Base-by-base conservation (phyloP, 805 yeast genomes). In the Saccharomycopsis synnaedendra region DNA sequence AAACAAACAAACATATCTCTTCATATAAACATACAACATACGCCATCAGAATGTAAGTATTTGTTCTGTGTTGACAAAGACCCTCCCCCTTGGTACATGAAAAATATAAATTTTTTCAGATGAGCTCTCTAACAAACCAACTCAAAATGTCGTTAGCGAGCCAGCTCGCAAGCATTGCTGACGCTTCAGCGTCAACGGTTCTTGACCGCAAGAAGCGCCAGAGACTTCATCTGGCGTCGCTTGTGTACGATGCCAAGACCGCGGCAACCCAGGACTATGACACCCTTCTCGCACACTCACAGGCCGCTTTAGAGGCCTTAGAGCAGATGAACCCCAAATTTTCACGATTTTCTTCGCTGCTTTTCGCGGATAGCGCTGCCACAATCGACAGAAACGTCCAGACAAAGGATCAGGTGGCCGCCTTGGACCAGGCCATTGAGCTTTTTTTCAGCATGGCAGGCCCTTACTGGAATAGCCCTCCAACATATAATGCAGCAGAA, bases 241-340 rank as follows among this genome's bases (percentile, higher is more conserved):
- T 93, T 54, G 74, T 93, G 31, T 89, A 82, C 62, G 94, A 86
- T 40, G 73, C 96, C 6, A 79, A 82, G 57, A 80, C 78, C 52
- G 98, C 98, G 11, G 85, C 94, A n/a, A 76, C 89, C 35, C 97
- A 93, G 67, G 98, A 93, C 62, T 89, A 77, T 58, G 96, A 88
- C 56, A 71, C 82, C 41, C 79, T 93, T 49, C 84, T 73, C 59
- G 75, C 80, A 45, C 76, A 76, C 48, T 82, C 93, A 3, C 57
- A 75, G 5, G 93, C 84, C 48, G 95, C 95, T 0, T 70, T 89
- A 41, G 78, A 76, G 32, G 89, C 85, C 56, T 69, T 93, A 45
- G 75, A 74, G 41, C 68, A 74, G 19, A 63, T 90, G 32, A 97
- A 93, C 58, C 70, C 75, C n/a, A 72, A 90, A 46, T 90, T 93